Evolutionary conservation across 805 yeast species (phyloP).

Genomic region (Hanseniaspora pseudoguilliermondii): DNA sequence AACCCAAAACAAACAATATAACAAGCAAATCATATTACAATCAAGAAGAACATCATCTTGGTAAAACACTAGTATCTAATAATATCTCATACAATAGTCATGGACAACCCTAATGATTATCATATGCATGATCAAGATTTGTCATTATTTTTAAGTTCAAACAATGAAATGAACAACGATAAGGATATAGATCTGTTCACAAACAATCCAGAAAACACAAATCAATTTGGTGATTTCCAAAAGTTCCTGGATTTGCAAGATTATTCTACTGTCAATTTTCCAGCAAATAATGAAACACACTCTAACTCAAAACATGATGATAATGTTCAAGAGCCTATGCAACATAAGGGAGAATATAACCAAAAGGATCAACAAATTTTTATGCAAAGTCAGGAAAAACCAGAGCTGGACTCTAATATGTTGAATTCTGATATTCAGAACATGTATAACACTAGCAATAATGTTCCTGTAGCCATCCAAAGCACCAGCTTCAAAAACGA

Average conservation of each 20-base stretch:
- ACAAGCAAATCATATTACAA: too few species aligned
- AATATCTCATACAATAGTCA: background rate
- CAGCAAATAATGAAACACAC: background rate
- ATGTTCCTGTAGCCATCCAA: constrained; percentile 5
- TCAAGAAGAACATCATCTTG: too few species aligned
- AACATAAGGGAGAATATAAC: background rate
- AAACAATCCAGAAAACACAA: background rate
- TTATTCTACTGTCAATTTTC: background rate
- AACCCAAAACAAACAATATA: too few species aligned
- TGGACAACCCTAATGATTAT: background rate
- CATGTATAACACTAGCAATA: background rate
- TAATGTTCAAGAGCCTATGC: background rate
- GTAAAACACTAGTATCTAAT: background rate
- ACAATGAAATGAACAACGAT: background rate
- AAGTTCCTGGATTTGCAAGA: constrained; percentile 7
- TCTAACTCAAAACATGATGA: background rate
- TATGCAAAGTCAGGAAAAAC: background rate
- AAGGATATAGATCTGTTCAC: constrained; percentile 4
- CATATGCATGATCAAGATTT: background rate
- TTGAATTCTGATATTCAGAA: constrained; percentile 12
- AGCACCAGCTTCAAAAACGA: constrained; percentile 8
- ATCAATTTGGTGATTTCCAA: background rate
- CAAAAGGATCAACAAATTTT: background rate
- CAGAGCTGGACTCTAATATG: constrained; percentile 10
- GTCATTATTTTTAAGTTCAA: background rate